phyloP scores from a whole-genome alignment of 345 rosid genomes.

The Citrus trifoliata region DNA sequence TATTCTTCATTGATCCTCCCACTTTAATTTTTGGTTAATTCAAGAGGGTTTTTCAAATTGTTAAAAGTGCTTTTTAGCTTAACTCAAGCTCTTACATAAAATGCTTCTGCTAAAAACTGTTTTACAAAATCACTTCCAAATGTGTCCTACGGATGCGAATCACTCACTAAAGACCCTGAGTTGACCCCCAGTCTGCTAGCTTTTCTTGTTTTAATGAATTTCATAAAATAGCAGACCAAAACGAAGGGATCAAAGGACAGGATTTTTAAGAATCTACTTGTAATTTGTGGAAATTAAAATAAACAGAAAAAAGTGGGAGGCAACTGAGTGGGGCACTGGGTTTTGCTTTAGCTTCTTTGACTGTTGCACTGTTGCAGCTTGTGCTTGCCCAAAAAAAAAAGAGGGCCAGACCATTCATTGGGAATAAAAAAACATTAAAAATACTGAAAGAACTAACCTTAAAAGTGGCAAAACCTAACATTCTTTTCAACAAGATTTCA shows the following conservation, averaged over 20 bases:
- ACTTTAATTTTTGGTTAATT: not conserved
- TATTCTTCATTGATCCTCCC: not conserved
- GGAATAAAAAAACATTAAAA: not conserved
- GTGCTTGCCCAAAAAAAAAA: not conserved
- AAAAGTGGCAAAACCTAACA: not conserved
- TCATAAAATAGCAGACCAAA: not conserved
- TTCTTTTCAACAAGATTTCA: conserved; percentile 12
- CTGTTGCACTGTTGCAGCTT: not conserved
- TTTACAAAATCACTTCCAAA: not conserved
- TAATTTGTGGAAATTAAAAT: not conserved
- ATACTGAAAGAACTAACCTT: not conserved
- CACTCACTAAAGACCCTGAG: not conserved
- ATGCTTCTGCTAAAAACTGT: not conserved
- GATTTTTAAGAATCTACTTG: not conserved
- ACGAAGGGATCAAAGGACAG: not conserved
- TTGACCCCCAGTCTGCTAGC: not conserved
- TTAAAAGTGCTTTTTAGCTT: not conserved
- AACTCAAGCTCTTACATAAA: not conserved
- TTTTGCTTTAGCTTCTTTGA: not conserved
- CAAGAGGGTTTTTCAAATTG: not conserved
- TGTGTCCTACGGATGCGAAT: no score
- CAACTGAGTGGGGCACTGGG: not conserved
- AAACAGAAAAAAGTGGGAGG: not conserved
- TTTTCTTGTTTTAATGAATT: not conserved
- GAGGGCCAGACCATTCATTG: not conserved